Evolutionary conservation across 164 flowering plant species (phyloP), one percentile per base, ranked within the genome.

Genomic region (Stephania japonica): DNA sequence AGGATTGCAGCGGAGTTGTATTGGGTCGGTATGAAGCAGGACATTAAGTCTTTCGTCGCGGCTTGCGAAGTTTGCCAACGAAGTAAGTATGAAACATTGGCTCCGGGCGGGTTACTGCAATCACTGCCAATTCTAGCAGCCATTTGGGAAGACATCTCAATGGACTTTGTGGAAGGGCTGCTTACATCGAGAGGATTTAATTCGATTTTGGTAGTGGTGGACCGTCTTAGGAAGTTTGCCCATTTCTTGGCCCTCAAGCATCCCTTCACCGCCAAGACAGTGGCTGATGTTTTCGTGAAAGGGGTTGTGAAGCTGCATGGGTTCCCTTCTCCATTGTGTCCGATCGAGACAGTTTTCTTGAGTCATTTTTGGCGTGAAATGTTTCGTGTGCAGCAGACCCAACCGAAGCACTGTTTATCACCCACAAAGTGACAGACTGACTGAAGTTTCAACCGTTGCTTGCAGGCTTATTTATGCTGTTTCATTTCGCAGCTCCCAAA

Each of bases 361-460:
- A 72, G 67, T n/a, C 41, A 12, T 0, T 72, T 72, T 63, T 63
- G 67, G 67, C 26, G 42, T 12, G 74, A 43, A 11, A n/a, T 56
- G 10, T 72, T 42, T n/a, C 11, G 19, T 0, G 4, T 42, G 9
- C 50, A 59, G 14, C 53, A 38, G n/a, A 61, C 53, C 0, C 0
- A n/a, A 26, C 25, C 42, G 14, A 1, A 72, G 42, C 24, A 64
- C 59, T 4, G 42, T 41, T 0, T 72, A 72, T 21, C 50, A 72
- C 56, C 68, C 68, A 1, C 68, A 72, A 44, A 41, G 41, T 0
- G 74, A 72, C 43, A 68, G 74, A 9, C 74, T 63, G 24, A 11
- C 67, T 8, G 67, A 64, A 26, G 67, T 64, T 25, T 64, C 24
- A 64, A 64, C 24, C 67, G 67, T 8, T 64, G 12, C 11, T 23